Percentiles rank a stretch among this genome's conserved stretches.
Evolutionary conservation across 441 rosid species (phyloP).

Genomic region (Arabidopsis lyrata): DNA sequence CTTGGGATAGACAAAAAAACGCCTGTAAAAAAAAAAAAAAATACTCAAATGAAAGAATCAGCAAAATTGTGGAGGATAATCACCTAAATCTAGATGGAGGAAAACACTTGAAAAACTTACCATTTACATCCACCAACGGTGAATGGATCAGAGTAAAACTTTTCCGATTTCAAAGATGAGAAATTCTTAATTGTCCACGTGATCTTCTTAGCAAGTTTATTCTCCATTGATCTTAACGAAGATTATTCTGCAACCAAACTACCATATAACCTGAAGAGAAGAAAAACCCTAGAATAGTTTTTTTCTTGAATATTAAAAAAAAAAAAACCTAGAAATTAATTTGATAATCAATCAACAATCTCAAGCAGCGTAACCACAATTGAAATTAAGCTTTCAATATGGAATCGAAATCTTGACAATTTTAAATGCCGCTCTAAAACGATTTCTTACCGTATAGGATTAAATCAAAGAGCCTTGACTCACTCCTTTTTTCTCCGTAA

Average conservation of each 20-base stretch:
- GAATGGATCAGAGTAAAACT: conserved; percentile 56
- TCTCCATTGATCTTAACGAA: not conserved
- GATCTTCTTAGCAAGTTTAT: conserved; percentile 36
- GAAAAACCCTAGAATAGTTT: not conserved
- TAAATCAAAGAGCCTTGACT: not conserved
- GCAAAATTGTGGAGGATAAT: not conserved
- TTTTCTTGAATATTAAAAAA: not conserved
- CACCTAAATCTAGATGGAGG: not conserved
- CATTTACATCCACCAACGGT: conserved; percentile 63
- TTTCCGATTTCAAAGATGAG: conserved; percentile 47
- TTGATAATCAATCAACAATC: not conserved
- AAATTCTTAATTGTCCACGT: conserved; percentile 62
- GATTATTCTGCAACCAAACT: not conserved
- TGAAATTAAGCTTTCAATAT: not conserved
- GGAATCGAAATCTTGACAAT: not conserved
- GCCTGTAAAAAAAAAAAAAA: not conserved
- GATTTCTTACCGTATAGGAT: not conserved
- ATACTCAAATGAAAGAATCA: not conserved
- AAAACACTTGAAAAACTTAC: conserved; percentile 35
- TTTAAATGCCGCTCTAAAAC: not conserved
- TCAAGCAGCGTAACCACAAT: not conserved
- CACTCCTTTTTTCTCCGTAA: too few relatives aligned
- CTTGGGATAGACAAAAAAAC: not conserved
- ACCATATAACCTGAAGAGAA: not conserved
- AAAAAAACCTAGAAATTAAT: not conserved